Conservation (phyloP, 108 stramenopile genomes). For the Stephanodiscus triporus region DNA sequence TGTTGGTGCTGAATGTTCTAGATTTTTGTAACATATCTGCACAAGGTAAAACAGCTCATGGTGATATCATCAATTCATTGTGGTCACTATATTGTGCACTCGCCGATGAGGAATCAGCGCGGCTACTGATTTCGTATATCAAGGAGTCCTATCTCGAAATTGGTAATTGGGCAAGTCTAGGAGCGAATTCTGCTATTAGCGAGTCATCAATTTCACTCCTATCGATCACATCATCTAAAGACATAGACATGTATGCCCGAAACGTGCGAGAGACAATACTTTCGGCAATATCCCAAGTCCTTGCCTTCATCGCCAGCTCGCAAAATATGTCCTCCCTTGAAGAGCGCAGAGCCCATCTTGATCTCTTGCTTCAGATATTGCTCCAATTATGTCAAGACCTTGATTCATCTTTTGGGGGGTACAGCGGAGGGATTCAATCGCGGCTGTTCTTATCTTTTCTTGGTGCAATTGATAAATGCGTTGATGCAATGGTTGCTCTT, state of each 20-base stretch:
- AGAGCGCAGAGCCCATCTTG: conserved; percentile 9
- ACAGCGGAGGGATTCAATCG: conserved; percentile 35
- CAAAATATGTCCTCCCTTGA: conserved; percentile 16
- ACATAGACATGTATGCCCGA: conserved; percentile 22
- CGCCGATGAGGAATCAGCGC: conserved; percentile 34
- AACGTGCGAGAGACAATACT: conserved; percentile 16
- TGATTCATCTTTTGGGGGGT: conserved; percentile 25
- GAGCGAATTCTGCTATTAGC: background rate
- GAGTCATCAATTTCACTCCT: conserved; percentile 26
- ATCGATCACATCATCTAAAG: conserved; percentile 24
- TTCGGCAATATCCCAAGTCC: conserved; percentile 11
- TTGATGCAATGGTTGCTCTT: conserved; percentile 8
- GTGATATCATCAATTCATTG: conserved; percentile 4
- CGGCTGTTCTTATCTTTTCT: conserved; percentile 22
- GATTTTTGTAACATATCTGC: conserved; percentile 8
- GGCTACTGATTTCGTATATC: conserved; percentile 24
- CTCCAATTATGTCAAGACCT: conserved; percentile 33
- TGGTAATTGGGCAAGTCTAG: conserved; percentile 13
- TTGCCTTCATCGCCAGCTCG: background rate
- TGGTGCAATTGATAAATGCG: conserved; percentile 33
- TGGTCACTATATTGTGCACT: conserved; percentile 24
- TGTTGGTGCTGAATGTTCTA: conserved; percentile 17
- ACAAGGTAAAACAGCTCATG: background rate
- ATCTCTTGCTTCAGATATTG: conserved; percentile 18
- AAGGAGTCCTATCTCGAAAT: conserved; percentile 6